Percentiles rank a stretch among this genome's conserved stretches.
These are phyloP conservation scores for Gomphus sp. DNA, from an alignment of 1,284 basidiomycete species.

Conservation along the genomic window DNA sequence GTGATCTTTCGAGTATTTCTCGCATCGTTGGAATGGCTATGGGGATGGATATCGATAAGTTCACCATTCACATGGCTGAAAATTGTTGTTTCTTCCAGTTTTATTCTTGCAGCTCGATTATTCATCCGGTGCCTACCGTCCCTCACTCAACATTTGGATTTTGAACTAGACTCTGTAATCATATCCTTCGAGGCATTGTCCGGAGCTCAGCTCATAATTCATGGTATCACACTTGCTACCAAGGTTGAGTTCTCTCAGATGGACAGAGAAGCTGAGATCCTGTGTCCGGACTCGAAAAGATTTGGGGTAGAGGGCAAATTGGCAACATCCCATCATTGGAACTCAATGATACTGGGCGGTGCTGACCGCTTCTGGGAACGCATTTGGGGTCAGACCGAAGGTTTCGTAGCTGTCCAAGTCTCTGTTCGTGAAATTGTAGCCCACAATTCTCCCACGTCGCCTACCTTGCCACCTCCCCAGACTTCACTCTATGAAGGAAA, in stretches of 20 bases:
- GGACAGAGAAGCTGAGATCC: constrained; percentile 13
- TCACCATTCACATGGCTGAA: neutral
- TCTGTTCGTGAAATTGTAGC: constrained; percentile 41
- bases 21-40: neutral
- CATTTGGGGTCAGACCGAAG: constrained; percentile 55
- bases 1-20: neutral
- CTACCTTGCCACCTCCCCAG: neutral
- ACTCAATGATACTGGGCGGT: constrained; percentile 47
- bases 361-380: constrained; percentile 55
- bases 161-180: constrained; percentile 49
- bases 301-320: constrained; percentile 3
- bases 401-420: constrained; percentile 41
- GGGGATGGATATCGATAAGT: neutral
- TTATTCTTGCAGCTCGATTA: constrained; percentile 25
- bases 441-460: constrained; percentile 18
- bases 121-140: constrained; percentile 54
- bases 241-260: constrained; percentile 45
- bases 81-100: neutral
- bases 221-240: constrained; percentile 43
- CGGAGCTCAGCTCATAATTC: constrained; percentile 39
- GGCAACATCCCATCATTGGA: constrained; percentile 36
- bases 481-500: neutral
- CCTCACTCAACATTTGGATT: constrained; percentile 53
- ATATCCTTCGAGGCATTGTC: constrained; percentile 41
- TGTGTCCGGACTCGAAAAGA: neutral